Conservation (phyloP, 768 basidiomycete genomes). For the Boletus coccyginus region DNA sequence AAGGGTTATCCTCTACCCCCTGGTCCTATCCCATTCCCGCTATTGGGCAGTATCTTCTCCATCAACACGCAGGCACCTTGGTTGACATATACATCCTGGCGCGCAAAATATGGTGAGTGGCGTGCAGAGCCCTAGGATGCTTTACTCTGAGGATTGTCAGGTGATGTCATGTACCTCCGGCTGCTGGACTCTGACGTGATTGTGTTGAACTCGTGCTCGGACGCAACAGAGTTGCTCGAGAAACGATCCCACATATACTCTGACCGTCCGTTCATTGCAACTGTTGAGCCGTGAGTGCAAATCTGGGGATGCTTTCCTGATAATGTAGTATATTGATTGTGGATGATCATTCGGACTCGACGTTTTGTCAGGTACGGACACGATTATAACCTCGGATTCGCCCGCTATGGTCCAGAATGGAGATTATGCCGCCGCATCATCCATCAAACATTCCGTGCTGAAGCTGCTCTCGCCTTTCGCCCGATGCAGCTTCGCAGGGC, state of each 20-base stretch:
- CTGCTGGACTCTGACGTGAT: constrained; percentile 3
- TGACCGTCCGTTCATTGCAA: constrained; percentile 8
- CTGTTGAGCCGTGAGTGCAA: constrained; percentile 3
- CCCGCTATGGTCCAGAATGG: neutral
- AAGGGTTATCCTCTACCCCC: constrained; percentile 3
- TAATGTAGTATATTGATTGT: no score
- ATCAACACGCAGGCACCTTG: neutral
- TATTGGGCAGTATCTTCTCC: constrained; percentile 2
- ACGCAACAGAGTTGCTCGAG: constrained; percentile 3
- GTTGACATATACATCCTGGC: constrained; percentile 2
- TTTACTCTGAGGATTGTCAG: neutral
- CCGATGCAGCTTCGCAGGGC: constrained; percentile 8
- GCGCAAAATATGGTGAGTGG: neutral
- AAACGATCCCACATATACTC: constrained; percentile 16
- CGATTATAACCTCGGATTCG: neutral
- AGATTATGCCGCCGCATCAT: constrained; percentile 7
- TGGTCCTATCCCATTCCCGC: constrained; percentile 2
- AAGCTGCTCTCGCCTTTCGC: neutral
- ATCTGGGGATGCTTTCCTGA: neutral
- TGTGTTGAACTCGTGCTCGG: constrained; percentile 5
- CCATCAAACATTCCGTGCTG: constrained; percentile 6
- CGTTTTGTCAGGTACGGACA: constrained; percentile 6
- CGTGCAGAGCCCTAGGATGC: neutral
- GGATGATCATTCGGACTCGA: neutral
- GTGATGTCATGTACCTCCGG: constrained; percentile 7